Base-by-base conservation (phyloP, 1,139 yeast species). In the Wickerhamomyces sp. region DNA sequence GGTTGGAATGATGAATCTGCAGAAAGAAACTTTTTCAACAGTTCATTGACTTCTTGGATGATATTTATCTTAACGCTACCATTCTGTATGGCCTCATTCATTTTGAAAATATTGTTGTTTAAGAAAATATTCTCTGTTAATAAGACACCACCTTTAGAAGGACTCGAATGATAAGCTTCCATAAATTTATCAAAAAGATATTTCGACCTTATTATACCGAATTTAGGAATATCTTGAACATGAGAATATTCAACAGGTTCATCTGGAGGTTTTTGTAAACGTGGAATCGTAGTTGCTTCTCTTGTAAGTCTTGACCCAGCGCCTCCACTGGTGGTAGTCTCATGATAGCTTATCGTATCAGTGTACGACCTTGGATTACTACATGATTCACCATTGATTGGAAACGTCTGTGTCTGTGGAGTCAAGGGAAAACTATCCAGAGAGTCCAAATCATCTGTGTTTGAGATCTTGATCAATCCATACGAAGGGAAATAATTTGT, bases 381-480 rank as follows among this genome's bases (percentile, higher is more conserved):
- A 13, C 12, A 13, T 9, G 12, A 25, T 13, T 16, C 12, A 23
- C 12, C 4, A n/a, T 21, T 22, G 9, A 16, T 13, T 4, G 18
- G 23, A n/a, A n/a, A n/a, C n/a, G n/a, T n/a, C n/a, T n/a, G n/a
- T n/a, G n/a, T n/a, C 15, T 14, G 14, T 6, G 29, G 11, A 10
- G 31, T 22, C 4, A 29, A 12, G 2, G 26, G 27, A n/a, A 25
- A 25, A 7, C 35, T 27, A 5, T 41, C 42, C 23, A 37, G 34
- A 1, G 46, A 41, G 15, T 40, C 39, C 26, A 16, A 4, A 14
- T 16, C 37, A 19, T 46, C 48, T 0, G 42, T 31, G 18, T 45
- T 42, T 25, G 48, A 44, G 6, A 47, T 39, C 25, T 40, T 46
- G 29, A 47, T 46, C 13, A 47, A 31, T 2, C 52, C 51, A 28